phyloP scores from a whole-genome alignment of 768 basidiomycete species.

The Rubroboletus pulcherrimus region DNA sequence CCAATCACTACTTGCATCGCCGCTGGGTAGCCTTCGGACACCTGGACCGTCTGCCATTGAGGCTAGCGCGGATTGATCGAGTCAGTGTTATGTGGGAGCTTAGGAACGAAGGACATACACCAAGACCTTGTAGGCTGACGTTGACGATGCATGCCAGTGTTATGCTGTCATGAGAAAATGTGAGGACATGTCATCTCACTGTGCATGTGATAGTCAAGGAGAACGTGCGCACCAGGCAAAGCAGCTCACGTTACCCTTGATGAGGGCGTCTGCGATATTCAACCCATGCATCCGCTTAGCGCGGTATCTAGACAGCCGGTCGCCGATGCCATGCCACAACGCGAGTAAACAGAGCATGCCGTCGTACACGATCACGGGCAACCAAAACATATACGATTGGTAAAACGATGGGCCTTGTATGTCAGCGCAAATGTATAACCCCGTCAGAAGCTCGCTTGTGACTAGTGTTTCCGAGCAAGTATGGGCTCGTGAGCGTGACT shows the following conservation, averaged over 20 bases:
- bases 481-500: fast-evolving
- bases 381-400: not conserved
- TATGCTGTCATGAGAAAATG: not conserved
- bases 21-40: not conserved
- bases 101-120: too few relatives aligned
- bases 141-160: not conserved
- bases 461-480: not conserved
- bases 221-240: not conserved
- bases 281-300: not conserved
- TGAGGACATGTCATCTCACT: too few relatives aligned
- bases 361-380: not conserved
- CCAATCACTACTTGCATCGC: not conserved
- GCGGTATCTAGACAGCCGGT: not conserved
- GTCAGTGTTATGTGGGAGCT: too few relatives aligned
- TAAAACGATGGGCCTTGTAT: not conserved
- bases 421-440: not conserved
- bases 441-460: not conserved
- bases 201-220: not conserved
- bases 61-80: not conserved
- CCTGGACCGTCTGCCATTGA: not conserved
- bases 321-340: not conserved
- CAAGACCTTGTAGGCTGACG: too few relatives aligned
- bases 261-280: not conserved
- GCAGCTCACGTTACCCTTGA: not conserved
- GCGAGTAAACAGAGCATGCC: not conserved